phyloP scores from a whole-genome alignment of 345 rosid genomes.

The Carallia brachiata region DNA sequence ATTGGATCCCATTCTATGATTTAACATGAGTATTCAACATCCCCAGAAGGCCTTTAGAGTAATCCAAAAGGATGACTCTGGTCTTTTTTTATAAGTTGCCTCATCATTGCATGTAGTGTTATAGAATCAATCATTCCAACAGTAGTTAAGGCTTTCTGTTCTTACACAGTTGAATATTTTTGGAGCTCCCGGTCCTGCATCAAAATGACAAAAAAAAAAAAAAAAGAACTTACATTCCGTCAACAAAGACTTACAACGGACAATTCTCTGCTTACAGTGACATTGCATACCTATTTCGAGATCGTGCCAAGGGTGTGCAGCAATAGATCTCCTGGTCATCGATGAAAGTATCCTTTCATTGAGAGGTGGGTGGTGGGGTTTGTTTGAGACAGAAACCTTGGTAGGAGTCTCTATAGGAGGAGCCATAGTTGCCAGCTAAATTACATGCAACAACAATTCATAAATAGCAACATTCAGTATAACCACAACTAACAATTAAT shows the following conservation, averaged over 20 bases:
- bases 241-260: neutral
- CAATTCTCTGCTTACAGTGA: neutral
- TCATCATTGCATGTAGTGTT: neutral
- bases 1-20: no score
- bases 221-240: neutral
- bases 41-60: neutral
- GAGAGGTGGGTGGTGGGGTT: constrained; percentile 59
- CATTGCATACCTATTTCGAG: constrained; percentile 78
- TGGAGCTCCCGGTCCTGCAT: constrained; percentile 38
- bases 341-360: constrained; percentile 96
- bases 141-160: neutral
- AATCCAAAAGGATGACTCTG: neutral
- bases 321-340: constrained; percentile 82
- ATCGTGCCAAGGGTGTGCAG: constrained; percentile 99
- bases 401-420: constrained; percentile 59
- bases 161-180: constrained; percentile 35
- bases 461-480: neutral
- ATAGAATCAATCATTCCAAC: neutral
- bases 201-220: neutral
- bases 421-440: constrained; percentile 51
- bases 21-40: no score
- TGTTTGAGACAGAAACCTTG: constrained; percentile 35
- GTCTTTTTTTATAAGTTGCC: neutral
- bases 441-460: neutral
- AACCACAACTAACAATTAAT: constrained; percentile 6